Conservation (phyloP, 495 filamentous ascomycete genomes). For the Neurospora sp. region DNA sequence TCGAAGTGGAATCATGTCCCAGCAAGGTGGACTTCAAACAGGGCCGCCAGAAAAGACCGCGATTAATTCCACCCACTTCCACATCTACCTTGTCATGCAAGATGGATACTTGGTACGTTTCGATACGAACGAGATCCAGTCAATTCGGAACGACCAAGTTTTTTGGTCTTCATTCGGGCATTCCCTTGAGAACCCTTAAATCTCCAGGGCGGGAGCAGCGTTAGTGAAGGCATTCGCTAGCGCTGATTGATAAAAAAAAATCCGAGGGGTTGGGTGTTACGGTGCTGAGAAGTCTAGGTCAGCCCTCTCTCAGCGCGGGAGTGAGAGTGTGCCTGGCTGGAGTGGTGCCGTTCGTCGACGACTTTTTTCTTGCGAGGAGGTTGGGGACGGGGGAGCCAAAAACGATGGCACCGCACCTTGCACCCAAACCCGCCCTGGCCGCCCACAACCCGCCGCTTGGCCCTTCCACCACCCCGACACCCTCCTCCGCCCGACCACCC, state of each 20-base stretch:
- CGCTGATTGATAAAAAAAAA: neutral
- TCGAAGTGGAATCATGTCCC: neutral
- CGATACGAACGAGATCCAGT: slow-evolving; percentile 2
- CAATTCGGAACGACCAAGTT: neutral
- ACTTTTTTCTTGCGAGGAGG: slow-evolving; percentile 13
- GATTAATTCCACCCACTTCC: neutral
- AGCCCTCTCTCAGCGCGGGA: neutral
- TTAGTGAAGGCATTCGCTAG: neutral
- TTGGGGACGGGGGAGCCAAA: slow-evolving; percentile 11
- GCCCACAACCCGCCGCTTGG: neutral
- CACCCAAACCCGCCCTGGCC: slow-evolving; percentile 7
- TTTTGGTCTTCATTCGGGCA: neutral
- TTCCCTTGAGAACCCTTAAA: neutral
- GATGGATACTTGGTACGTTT: neutral
- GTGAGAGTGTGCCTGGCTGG: neutral
- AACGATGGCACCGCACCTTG: slow-evolving; percentile 11
- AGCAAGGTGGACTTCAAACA: neutral
- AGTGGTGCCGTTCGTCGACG: neutral
- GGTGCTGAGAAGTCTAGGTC: neutral
- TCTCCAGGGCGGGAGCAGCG: neutral
- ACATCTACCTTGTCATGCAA: neutral
- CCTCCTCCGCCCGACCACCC: slow-evolving; percentile 5
- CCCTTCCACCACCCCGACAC: slow-evolving; percentile 4
- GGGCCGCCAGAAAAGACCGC: neutral
- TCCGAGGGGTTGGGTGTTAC: slow-evolving; percentile 21